Conservation (phyloP, 768 basidiomycete species). For the Amanita muscaria region DNA sequence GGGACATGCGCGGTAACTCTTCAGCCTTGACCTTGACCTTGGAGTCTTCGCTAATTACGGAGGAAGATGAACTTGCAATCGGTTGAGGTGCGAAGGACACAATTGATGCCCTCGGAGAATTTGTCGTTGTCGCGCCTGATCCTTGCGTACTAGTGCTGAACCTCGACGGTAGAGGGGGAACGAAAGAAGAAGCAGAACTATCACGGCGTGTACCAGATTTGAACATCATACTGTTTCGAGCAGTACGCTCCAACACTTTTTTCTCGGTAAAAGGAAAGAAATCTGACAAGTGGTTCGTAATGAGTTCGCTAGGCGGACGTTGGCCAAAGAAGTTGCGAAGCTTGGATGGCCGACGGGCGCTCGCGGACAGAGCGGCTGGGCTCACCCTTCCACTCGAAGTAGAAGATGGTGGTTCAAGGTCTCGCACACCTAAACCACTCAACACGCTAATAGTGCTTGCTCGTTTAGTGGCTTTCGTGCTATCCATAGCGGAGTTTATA, state of each 20-base stretch:
- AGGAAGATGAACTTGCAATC: conserved; percentile 24
- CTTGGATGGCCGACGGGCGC: conserved; percentile 52
- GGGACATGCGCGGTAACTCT: conserved; percentile 61
- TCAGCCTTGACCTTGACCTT: conserved; percentile 19
- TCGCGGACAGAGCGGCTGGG: conserved; percentile 24
- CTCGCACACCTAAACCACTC: conserved; percentile 84
- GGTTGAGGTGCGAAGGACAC: conserved; percentile 38
- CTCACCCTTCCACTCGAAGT: conserved; percentile 27
- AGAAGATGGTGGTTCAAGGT: conserved; percentile 55
- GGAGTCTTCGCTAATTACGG: conserved; percentile 8
- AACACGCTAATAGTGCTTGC: conserved; percentile 94
- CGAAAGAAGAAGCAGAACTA: conserved; percentile 43
- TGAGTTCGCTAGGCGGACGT: conserved; percentile 94
- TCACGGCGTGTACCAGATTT: conserved; percentile 39
- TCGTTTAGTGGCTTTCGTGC: conserved; percentile 63
- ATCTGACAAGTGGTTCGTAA: conserved; percentile 87
- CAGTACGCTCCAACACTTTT: conserved; percentile 81
- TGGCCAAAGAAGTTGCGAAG: conserved; percentile 96
- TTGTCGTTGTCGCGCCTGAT: conserved; percentile 32
- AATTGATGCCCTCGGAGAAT: conserved; percentile 38
- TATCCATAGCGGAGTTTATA: conserved; percentile 13
- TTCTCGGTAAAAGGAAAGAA: conserved; percentile 95
- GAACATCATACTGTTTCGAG: conserved; percentile 78
- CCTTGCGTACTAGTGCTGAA: conserved; percentile 58
- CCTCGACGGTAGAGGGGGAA: conserved; percentile 38